Evolutionary conservation across 2,329 filamentous ascomycete genomes (phyloP).

Genomic region (Sporothrix brasiliensis): DNA sequence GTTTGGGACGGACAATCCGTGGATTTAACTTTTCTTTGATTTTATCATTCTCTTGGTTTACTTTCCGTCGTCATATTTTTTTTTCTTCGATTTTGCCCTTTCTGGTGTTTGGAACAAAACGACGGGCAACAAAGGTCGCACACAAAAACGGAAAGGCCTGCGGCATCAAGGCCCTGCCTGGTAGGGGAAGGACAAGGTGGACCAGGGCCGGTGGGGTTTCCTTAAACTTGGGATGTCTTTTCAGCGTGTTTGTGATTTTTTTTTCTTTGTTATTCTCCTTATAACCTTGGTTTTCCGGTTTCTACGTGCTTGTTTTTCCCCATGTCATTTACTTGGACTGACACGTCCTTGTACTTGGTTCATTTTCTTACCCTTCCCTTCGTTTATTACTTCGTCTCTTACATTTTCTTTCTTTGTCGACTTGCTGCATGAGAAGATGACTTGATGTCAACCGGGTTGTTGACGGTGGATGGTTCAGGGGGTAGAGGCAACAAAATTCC

Average conservation of each 20-base stretch:
- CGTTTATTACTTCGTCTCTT: neutral
- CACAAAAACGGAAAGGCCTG: slow-evolving; percentile 23
- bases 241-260: slow-evolving; percentile 2
- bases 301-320: neutral
- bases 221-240: neutral
- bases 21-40: neutral
- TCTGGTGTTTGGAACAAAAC: slow-evolving; percentile 27
- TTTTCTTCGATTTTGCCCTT: slow-evolving; percentile 3
- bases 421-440: neutral
- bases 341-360: neutral
- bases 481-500: slow-evolving; percentile 8
- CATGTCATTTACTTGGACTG: neutral
- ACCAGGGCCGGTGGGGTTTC: neutral
- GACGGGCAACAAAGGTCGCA: slow-evolving; percentile 24
- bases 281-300: neutral
- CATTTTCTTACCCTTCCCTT: neutral
- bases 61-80: neutral
- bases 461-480: neutral
- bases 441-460: neutral
- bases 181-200: slow-evolving; percentile 3
- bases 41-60: neutral
- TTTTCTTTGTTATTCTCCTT: neutral
- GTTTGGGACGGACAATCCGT: neutral
- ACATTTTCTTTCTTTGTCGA: neutral
- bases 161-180: slow-evolving; percentile 21